Evolutionary conservation across 495 filamentous ascomycete genomes (phyloP).

Genomic region (Trichocladium antarcticum): DNA sequence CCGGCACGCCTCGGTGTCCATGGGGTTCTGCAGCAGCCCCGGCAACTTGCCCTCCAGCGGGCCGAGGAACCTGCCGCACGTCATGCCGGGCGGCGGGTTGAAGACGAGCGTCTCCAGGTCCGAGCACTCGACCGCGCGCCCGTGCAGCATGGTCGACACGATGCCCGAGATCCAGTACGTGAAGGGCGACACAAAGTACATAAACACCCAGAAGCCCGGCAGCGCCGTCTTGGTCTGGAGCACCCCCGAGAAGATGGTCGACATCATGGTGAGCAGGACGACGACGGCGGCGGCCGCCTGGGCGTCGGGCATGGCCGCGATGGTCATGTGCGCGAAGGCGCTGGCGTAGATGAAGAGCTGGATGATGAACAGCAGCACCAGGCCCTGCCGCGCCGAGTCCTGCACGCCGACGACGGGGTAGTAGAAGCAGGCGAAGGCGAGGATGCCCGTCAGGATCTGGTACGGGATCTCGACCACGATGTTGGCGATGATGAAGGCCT

Average conservation of each 20-base stretch:
- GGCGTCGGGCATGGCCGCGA: slow-evolving; percentile 51
- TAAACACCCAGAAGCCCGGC: slow-evolving; percentile 63
- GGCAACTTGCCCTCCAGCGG: slow-evolving; percentile 16
- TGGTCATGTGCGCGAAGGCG: slow-evolving; percentile 56
- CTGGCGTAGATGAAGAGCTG: slow-evolving; percentile 49
- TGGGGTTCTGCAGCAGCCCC: slow-evolving; percentile 38
- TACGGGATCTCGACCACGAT: slow-evolving; percentile 68
- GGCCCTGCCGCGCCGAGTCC: slow-evolving; percentile 41
- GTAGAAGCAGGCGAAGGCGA: slow-evolving; percentile 54
- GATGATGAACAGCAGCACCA: slow-evolving; percentile 49
- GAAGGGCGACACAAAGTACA: slow-evolving; percentile 57
- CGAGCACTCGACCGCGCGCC: slow-evolving; percentile 41
- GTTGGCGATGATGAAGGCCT: slow-evolving; percentile 55
- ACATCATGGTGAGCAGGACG: slow-evolving; percentile 51
- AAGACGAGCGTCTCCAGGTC: slow-evolving; percentile 43
- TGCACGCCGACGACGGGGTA: slow-evolving; percentile 47
- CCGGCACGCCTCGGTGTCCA: slow-evolving; percentile 31
- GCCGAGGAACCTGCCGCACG: slow-evolving; percentile 21
- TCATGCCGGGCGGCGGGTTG: slow-evolving; percentile 33
- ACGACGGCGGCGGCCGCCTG: slow-evolving; percentile 53
- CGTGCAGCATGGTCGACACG: slow-evolving; percentile 43
- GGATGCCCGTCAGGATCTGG: slow-evolving; percentile 47
- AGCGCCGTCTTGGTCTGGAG: slow-evolving; percentile 39
- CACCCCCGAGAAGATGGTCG: slow-evolving; percentile 42
- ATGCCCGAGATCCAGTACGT: slow-evolving; percentile 51